Conservation (phyloP, 768 basidiomycete species). For the Omphalotus guepiniiformis region DNA sequence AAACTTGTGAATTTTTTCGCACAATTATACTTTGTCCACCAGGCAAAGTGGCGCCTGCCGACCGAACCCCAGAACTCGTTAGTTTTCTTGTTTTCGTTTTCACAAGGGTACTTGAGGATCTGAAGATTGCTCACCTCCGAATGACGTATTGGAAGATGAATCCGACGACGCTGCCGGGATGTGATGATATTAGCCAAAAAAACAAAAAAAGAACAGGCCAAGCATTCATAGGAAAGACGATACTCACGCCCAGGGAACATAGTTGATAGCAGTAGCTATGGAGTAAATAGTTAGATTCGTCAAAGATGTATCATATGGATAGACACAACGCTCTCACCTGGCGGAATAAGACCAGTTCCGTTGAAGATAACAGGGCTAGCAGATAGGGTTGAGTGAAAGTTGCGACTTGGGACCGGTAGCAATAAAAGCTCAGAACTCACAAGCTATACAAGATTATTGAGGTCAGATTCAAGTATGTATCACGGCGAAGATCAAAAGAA, state of each 20-base stretch:
- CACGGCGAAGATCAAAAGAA: not conserved
- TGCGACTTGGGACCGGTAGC: no score
- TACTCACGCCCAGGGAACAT: constrained; percentile 64
- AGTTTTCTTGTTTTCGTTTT: no score
- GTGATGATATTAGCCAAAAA: no score
- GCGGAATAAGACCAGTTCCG: constrained; percentile 68
- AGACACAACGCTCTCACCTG: no score
- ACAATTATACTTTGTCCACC: constrained; percentile 82
- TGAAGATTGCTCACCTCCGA: constrained; percentile 48
- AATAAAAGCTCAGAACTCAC: no score
- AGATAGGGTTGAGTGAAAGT: no score
- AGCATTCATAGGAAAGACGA: not conserved
- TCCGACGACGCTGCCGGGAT: constrained; percentile 47
- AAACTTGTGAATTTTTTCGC: no score
- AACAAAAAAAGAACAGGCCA: not conserved
- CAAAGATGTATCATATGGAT: no score
- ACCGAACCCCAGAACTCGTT: no score
- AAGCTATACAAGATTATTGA: constrained; percentile 31
- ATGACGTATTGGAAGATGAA: constrained; percentile 67
- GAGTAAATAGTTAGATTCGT: no score
- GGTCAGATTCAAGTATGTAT: constrained; percentile 1
- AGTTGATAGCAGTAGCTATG: constrained; percentile 86
- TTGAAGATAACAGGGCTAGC: constrained; percentile 59
- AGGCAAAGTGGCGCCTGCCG: constrained; percentile 44
- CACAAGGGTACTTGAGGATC: no score